Base-by-base conservation (phyloP, 257 asterid genomes). In the Plantago major region DNA sequence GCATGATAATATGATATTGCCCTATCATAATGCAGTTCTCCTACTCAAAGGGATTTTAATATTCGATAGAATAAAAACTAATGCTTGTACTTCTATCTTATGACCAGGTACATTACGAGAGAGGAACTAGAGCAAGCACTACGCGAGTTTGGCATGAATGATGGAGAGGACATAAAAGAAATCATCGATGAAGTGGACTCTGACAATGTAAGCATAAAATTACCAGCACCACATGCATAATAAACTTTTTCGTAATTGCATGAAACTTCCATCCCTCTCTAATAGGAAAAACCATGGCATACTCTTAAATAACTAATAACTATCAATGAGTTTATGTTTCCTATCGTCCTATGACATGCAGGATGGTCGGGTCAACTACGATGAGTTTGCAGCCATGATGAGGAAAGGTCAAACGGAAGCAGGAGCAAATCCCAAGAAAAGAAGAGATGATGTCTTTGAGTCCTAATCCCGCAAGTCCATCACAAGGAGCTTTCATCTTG, bases 361-460 rank as follows among this genome's bases (percentile, higher is more conserved):
- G 97, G 97, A 87, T 75, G 96, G 95, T 3, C 75, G 84, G 56
- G 88, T 87, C 59, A 83, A 90, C 68, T 87, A 82, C 40, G 96
- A 87, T 11, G 97, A 90, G 62, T 90, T 90, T 57, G 81, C 76
- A 55, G 96, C 93, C 55, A 87, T 90, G 96, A 90, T 85, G 97
- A 87, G 70, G 85, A 87, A 85, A 76, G 96, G 95, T 14, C 72
- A 82, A 60, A 89, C 88, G 22, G 96, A 87, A n/a, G 75, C 76
- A 48, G 77, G 72, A 51, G 75, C 67, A 12, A 81, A 81, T 62
- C 84, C 81, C 47, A 90, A 87, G 82, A 87, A 85, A 73, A 63
- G 95, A 59, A 67, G 95, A 65, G 93, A 79, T 16, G 76, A 69
- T 40, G 73, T 81, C 63, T 79, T 77, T 58, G 68, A 66, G 63